These are phyloP conservation scores for Dryas octopetala DNA, from an alignment of 306 rosid genomes.

Conservation along the genomic window DNA sequence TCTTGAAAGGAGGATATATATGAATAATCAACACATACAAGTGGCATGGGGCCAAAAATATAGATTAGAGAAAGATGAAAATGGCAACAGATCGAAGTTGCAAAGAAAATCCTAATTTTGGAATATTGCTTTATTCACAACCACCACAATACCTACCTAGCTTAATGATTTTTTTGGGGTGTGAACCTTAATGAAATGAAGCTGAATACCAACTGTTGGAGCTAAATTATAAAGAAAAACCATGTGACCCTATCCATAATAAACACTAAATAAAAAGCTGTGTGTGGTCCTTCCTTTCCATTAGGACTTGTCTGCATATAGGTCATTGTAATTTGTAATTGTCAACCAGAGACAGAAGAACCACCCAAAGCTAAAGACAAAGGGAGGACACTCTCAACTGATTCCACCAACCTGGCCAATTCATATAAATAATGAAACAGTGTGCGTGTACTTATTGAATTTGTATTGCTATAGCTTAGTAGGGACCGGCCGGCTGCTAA, in stretches of 20 bases:
- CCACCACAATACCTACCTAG: constrained; percentile 13
- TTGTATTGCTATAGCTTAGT: constrained; percentile 27
- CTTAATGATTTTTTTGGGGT: constrained; percentile 22
- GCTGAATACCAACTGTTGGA: constrained; percentile 2
- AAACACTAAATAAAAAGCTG: constrained; percentile 24
- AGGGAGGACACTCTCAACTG: constrained; percentile 50
- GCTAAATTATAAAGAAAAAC: constrained; percentile 11
- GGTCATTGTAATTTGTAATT: constrained; percentile 39
- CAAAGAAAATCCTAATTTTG: neutral
- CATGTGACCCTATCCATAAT: constrained; percentile 54
- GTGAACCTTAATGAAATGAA: neutral
- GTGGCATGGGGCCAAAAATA: constrained; percentile 11
- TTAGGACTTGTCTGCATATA: constrained; percentile 40
- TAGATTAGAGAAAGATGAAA: neutral
- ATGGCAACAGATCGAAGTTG: neutral
- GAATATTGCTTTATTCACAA: constrained; percentile 9
- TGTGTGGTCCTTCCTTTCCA: constrained; percentile 67
- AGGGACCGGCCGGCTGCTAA: constrained; percentile 37
- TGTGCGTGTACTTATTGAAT: constrained; percentile 22
- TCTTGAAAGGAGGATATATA: neutral
- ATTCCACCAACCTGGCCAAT: constrained; percentile 63
- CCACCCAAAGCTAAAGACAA: constrained; percentile 80
- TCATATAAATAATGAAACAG: constrained; percentile 16
- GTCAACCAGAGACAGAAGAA: constrained; percentile 63
- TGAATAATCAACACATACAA: neutral